Base-by-base conservation (phyloP, 768 basidiomycete genomes). In the Myochromella boudieri region DNA sequence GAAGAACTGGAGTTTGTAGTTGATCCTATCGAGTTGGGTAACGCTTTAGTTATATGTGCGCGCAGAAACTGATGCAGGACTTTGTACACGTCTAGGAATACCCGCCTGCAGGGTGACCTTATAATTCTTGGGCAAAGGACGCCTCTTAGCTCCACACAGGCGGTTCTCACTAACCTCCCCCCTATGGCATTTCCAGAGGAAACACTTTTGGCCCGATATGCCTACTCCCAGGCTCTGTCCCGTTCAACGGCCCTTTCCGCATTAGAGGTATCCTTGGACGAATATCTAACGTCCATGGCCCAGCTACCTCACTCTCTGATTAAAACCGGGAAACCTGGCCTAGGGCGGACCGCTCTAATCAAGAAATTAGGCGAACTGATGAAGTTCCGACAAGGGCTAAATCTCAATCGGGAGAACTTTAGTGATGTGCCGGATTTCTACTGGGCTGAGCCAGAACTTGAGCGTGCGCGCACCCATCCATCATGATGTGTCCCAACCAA, bases 1-100 rank as follows among this genome's bases (percentile, higher is more conserved):
- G 93, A 94, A 59, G 93, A 94, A 57, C 74, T 97, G 40, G 94
- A 97, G 61, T 95, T 94, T 65, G 90, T 94, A 10, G 84, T 87
- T 21, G 94, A 97, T 66, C 89, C 90, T 28, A 85, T 74, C 43
- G 91, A 95, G 93, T 95, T 68, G 61, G 81, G 71, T 61, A 53
- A 55, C 68, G 49, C n/a, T n/a, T 61, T 59, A 60, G 42, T 44
- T 56, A 33, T 53, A 21, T 38, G 27, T 32, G 21, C 15, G 32
- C 24, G 48, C 36, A 32, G 44, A 44, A 32, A 37, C 31, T 52
- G 48, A 55, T 54, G 55, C 36, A 51, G 17, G 34, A 29, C 37
- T 50, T 54, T 15, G 43, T 37, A 29, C 29, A 33, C 20, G 24
- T 42, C 27, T 46, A 95, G 93, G 65, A 72, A 79, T 57, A 95